Percentiles rank a stretch among this genome's conserved stretches.
Conservation (phyloP, 2,329 filamentous ascomycete species). For the Botrytis fragariae region DNA sequence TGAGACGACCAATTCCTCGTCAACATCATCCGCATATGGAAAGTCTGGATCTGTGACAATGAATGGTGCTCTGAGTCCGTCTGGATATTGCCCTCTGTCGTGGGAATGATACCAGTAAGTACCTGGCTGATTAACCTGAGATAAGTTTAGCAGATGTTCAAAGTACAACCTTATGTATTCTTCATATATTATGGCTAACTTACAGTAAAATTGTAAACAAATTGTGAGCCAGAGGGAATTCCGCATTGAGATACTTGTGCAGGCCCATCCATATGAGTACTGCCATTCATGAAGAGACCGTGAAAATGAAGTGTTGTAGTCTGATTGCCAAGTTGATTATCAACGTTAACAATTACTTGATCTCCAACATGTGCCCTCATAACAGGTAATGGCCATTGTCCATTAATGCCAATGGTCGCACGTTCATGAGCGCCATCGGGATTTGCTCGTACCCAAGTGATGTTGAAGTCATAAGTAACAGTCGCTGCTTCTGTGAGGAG, state of each 20-base stretch:
- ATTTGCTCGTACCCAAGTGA: conserved; percentile 69
- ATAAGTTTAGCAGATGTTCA: conserved; percentile 36
- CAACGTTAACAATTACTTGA: conserved; percentile 43
- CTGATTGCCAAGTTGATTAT: conserved; percentile 50
- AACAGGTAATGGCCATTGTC: conserved; percentile 68
- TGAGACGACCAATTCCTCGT: conserved; percentile 55
- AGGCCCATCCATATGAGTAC: conserved; percentile 67
- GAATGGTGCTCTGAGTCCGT: conserved; percentile 55
- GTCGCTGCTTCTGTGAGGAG: conserved; percentile 45
- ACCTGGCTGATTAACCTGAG: conserved; percentile 58
- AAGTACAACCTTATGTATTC: neutral
- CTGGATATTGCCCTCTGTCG: conserved; percentile 53
- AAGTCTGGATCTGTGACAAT: conserved; percentile 53
- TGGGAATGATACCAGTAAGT: conserved; percentile 76
- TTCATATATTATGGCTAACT: conserved; percentile 11
- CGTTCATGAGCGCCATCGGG: conserved; percentile 66
- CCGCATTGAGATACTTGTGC: conserved; percentile 64
- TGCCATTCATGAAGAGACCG: conserved; percentile 67
- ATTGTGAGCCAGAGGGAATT: conserved; percentile 60
- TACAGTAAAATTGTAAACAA: conserved; percentile 69
- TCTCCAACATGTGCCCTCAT: conserved; percentile 65
- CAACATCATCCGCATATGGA: conserved; percentile 48
- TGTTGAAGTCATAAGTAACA: conserved; percentile 62
- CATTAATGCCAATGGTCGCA: conserved; percentile 74
- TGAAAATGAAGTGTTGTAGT: conserved; percentile 67